Evolutionary conservation across 108 stramenopile species (phyloP).

Genomic region (Seminavis robusta): DNA sequence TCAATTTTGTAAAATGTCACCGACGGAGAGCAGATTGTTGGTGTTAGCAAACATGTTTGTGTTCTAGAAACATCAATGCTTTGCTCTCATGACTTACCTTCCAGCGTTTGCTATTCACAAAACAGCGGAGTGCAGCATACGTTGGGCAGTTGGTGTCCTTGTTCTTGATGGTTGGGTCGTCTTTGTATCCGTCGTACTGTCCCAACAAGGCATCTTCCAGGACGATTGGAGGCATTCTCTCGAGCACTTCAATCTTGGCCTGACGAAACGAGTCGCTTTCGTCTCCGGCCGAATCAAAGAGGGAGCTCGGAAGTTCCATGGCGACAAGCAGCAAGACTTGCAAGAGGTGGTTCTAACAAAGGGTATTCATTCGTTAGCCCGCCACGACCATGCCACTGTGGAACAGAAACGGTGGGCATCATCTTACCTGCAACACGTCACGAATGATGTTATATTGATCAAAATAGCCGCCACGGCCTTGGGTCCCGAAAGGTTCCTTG

Average conservation of each 20-base stretch:
- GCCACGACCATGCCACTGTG: too few species aligned
- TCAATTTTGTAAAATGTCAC: too few species aligned
- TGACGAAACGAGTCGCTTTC: constrained; percentile 80
- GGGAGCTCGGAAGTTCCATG: constrained; percentile 79
- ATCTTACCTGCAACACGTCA: constrained; percentile 72
- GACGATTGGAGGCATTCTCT: constrained; percentile 65
- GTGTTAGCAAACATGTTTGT: too few species aligned
- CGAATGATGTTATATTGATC: constrained; percentile 92
- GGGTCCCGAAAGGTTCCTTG: constrained; percentile 83
- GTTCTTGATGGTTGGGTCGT: constrained; percentile 84
- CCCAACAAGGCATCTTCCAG: constrained; percentile 87
- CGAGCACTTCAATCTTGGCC: constrained; percentile 89
- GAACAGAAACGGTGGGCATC: neutral
- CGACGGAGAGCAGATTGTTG: too few species aligned
- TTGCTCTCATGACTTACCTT: too few species aligned
- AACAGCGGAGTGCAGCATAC: constrained; percentile 80
- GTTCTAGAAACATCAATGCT: too few species aligned
- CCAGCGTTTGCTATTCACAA: constrained; percentile 94
- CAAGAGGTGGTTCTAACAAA: constrained; percentile 77
- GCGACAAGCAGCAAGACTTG: constrained; percentile 83
- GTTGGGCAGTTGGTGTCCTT: constrained; percentile 89
- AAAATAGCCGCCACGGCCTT: constrained; percentile 97
- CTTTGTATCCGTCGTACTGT: constrained; percentile 90
- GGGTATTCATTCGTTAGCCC: neutral
- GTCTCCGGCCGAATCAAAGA: constrained; percentile 33